Percentiles rank a stretch among this genome's conserved stretches.
Conservation (phyloP, 129 eudicot species). For the Gnaphalium uliginosum region DNA sequence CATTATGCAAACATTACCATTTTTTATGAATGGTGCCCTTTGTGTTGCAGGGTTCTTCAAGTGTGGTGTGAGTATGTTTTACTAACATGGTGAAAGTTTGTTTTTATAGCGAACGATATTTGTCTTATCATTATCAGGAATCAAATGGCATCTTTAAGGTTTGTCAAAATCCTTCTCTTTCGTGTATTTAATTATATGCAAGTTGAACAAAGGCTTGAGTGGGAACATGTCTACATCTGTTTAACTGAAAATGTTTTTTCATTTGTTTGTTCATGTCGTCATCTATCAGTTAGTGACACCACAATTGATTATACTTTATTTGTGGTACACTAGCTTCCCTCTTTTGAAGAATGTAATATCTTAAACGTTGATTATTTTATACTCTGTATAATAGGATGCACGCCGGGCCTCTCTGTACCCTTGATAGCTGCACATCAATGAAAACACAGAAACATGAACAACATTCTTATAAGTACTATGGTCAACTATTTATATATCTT, state of each 20-base stretch:
- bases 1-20: slow-evolving; percentile 21
- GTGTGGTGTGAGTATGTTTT: slow-evolving; percentile 31
- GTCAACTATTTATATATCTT: background rate
- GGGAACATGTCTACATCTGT: slow-evolving; percentile 35
- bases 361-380: background rate
- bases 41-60: slow-evolving; percentile 15
- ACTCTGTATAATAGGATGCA: background rate
- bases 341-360: background rate
- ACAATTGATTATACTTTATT: slow-evolving; percentile 1
- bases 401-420: background rate
- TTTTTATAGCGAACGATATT: slow-evolving; percentile 40
- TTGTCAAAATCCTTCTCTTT: slow-evolving; percentile 25
- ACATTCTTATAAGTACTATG: background rate
- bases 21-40: slow-evolving; percentile 6
- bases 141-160: slow-evolving; percentile 45
- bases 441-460: background rate
- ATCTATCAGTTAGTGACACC: slow-evolving; percentile 2
- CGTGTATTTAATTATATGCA: slow-evolving; percentile 14
- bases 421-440: background rate
- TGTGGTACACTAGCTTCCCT: background rate
- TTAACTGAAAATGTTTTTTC: slow-evolving; percentile 14
- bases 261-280: slow-evolving; percentile 17
- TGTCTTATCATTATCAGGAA: slow-evolving; percentile 34
- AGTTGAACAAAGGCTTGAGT: slow-evolving; percentile 26
- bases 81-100: slow-evolving; percentile 11